phyloP scores from a whole-genome alignment of 257 asterid genomes.

The Hygrophila difformis region DNA sequence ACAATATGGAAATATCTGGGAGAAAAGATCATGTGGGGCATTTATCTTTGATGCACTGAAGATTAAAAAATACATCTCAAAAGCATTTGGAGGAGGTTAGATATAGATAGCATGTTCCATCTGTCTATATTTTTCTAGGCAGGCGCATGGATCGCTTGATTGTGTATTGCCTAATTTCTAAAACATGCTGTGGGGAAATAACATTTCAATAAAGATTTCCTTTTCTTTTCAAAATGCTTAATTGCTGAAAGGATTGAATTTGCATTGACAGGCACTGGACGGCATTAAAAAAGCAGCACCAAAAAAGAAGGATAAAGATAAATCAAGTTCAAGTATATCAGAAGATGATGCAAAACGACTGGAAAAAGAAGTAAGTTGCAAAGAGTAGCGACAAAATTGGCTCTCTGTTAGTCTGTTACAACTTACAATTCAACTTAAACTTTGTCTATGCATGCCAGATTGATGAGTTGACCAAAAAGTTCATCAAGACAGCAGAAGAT shows the following conservation, averaged over 20 bases:
- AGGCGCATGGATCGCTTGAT: too few relatives aligned
- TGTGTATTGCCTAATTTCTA: not conserved
- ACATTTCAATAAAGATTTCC: not conserved
- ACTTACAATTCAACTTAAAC: not conserved
- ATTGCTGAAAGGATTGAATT: slow-evolving; percentile 3
- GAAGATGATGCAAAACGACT: slow-evolving; percentile 80
- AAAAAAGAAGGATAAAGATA: slow-evolving; percentile 70
- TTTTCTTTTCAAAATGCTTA: slow-evolving; percentile 1
- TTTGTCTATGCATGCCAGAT: slow-evolving; percentile 32
- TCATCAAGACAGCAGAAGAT: slow-evolving; percentile 84
- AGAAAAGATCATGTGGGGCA: too few relatives aligned
- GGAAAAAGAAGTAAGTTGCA: slow-evolving; percentile 76
- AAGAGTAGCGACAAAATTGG: not conserved
- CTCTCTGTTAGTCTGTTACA: not conserved
- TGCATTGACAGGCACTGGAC: slow-evolving; percentile 59
- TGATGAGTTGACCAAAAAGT: slow-evolving; percentile 84
- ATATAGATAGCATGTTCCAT: too few relatives aligned
- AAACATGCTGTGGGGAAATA: slow-evolving; percentile 3
- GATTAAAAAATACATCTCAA: too few relatives aligned
- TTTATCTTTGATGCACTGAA: too few relatives aligned
- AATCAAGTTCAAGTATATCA: slow-evolving; percentile 46
- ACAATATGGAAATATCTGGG: too few relatives aligned
- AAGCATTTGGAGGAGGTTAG: too few relatives aligned
- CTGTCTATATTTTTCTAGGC: too few relatives aligned
- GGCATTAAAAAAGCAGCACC: slow-evolving; percentile 65